Evolutionary conservation across 2,329 filamentous ascomycete species (phyloP), one percentile per base, ranked within the genome.

Genomic region (Epichloe glyceriae): DNA sequence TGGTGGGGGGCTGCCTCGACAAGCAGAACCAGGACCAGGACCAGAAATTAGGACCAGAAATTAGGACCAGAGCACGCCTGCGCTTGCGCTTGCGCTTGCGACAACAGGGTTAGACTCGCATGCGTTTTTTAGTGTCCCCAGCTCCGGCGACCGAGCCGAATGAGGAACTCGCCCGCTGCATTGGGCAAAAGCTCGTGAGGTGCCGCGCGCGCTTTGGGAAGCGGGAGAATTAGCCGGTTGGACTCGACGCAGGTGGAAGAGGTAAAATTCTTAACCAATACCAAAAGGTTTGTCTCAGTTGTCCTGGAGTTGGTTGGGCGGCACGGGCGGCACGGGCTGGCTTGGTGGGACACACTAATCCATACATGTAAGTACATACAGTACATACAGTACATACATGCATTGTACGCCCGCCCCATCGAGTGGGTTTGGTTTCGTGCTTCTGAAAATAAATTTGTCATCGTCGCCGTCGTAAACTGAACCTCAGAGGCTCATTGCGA

Each of bases 91-190:
- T 40, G 11, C 15, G 46, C 20, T 45, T 30, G 26, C 26, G 26
- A 30, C 42, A 45, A 47, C 48, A 34, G 20, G 47, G 47, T 35
- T 51, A 35, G 26, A 30, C 35, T 38, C 17, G 10, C 26, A 30
- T 30, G 26, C 26, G 26, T 3, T 26, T 26, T 35, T 37, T 44
- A 34, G 44, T 45, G 47, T 38, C 38, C 48, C 51, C 22, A 38
- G 44, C 42, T 22, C 38, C 47, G 47, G 50, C 50, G 50, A 45
- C 46, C 46, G 48, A 41, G 7, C 53, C 51, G 48, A 48, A 53
- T 49, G 48, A 44, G 54, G 53, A 51, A 49, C 17, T 39, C 26
- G 46, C 35, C 26, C 46, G 35, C 35, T 26, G 37, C 42, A 17
- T 44, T 17, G 35, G 42, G 19, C 19, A 42, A 30, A 12, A n/a